Evolutionary conservation across 2,329 filamentous ascomycete genomes (phyloP).

Genomic region (Alternaria triticina): DNA sequence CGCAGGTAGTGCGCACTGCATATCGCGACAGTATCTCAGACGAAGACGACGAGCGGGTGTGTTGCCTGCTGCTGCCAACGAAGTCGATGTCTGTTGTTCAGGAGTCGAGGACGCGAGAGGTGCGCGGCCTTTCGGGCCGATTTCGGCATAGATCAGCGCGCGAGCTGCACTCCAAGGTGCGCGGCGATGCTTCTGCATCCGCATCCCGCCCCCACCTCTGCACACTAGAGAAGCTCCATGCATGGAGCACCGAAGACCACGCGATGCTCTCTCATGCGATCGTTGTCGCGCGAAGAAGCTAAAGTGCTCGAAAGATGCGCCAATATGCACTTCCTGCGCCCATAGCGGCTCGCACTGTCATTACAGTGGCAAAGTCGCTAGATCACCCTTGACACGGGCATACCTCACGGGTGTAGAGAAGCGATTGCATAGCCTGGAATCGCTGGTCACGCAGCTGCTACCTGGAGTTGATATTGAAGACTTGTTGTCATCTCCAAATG

Average conservation of each 20-base stretch:
- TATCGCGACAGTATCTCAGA: neutral
- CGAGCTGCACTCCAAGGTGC: neutral
- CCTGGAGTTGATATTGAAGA: conserved; percentile 31
- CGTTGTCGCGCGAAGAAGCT: conserved; percentile 34
- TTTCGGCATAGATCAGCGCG: conserved; percentile 4
- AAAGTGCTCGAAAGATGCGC: conserved; percentile 36
- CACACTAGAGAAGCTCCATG: conserved; percentile 19
- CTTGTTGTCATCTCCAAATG: conserved; percentile 21
- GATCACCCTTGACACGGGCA: conserved; percentile 33
- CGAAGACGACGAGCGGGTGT: neutral
- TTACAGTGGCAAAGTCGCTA: conserved; percentile 31
- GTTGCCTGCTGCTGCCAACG: neutral
- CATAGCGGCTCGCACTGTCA: conserved; percentile 27
- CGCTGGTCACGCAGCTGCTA: conserved; percentile 25
- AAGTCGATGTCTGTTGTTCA: neutral
- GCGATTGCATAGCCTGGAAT: conserved; percentile 24
- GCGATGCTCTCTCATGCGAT: conserved; percentile 27
- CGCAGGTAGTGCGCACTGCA: neutral
- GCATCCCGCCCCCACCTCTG: conserved; percentile 11
- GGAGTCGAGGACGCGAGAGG: neutral
- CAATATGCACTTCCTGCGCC: conserved; percentile 27
- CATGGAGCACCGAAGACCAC: conserved; percentile 32
- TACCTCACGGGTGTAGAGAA: conserved; percentile 34
- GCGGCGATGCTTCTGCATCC: conserved; percentile 7
- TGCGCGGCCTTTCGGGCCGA: conserved; percentile 5